Conservation (phyloP, 2,329 filamentous ascomycete genomes). For the Akanthomyces uredinophilus region DNA sequence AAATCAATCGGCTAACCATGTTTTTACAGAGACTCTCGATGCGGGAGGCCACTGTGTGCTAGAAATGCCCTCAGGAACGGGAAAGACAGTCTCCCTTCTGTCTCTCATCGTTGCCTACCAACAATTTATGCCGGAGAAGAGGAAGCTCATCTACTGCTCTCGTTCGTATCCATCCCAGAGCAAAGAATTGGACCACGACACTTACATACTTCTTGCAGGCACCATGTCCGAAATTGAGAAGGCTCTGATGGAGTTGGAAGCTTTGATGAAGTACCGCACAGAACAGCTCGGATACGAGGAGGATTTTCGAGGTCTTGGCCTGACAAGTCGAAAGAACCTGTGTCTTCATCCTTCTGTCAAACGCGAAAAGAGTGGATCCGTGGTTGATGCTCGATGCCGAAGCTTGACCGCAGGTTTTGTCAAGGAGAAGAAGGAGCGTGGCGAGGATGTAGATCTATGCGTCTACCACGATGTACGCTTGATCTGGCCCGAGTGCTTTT, state of each 20-base stretch:
- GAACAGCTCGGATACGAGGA: conserved; percentile 86
- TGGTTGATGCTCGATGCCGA: conserved; percentile 94
- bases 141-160: conserved; percentile 98
- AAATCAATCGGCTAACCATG: not conserved
- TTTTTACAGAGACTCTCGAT: conserved; percentile 66
- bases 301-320: conserved; percentile 84
- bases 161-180: conserved; percentile 41
- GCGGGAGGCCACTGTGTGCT: conserved; percentile 91
- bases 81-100: conserved; percentile 91
- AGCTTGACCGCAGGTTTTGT: conserved; percentile 95
- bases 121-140: conserved; percentile 83
- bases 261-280: conserved; percentile 89
- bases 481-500: no score
- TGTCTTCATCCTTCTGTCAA: conserved; percentile 96
- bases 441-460: conserved; percentile 90
- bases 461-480: conserved; percentile 80
- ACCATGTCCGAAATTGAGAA: conserved; percentile 99
- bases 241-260: conserved; percentile 83
- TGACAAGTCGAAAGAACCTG: conserved; percentile 95
- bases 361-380: conserved; percentile 86
- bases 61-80: conserved; percentile 98
- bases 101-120: conserved; percentile 97
- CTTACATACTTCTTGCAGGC: conserved; percentile 35
- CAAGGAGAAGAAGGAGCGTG: conserved; percentile 93
- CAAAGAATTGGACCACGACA: not conserved